Evolutionary conservation across 345 rosid species (phyloP), one percentile per base, ranked within the genome.

Genomic region (Camelina hispida): DNA sequence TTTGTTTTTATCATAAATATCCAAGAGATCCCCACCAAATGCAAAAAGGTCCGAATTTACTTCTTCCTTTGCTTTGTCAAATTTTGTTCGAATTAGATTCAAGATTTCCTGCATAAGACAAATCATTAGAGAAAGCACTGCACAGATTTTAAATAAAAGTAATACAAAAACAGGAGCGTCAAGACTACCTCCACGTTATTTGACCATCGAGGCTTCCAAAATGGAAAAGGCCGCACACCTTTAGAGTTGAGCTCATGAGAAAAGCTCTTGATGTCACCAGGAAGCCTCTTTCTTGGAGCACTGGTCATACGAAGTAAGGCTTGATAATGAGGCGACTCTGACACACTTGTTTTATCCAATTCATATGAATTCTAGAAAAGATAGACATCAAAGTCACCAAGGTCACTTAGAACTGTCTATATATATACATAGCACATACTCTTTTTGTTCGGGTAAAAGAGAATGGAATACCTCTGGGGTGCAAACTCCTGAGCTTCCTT

Each of bases 41-140:
- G 86, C 44, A 66, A 85, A 87, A 76, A 94, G 88, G 79, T 94
- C 98, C 54, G 87, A 83, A 81, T 94, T 86, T 64, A 94, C 98
- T 85, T 88, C 95, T 87, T 91, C 95, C 83, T 94, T 94, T 68
- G 92, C 93, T 81, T 87, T 90, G 83, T 88, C 97, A 87, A 94
- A 94, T 76, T 85, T 94, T 44, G 85, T 83, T 74, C 91, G 83
- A 76, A 91, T 88, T 11, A 82, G 85, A 72, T 76, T 87, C 86
- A 91, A 79, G 28, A 86, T 73, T 76, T 88, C 93, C 96, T 94
- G 88, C 55, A 73, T 4, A 61, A 73, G 68, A 61, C 68, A 77
- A 23, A 60, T 46, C 40, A 70, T 81, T 78, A 71, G 71, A 72
- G 42, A 18, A 58, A 28, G 62, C 30, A 76, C 30, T 66, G 11